These are phyloP conservation scores for Prunella vulgaris DNA, from an alignment of 257 asterid genomes.

Conservation along the genomic window DNA sequence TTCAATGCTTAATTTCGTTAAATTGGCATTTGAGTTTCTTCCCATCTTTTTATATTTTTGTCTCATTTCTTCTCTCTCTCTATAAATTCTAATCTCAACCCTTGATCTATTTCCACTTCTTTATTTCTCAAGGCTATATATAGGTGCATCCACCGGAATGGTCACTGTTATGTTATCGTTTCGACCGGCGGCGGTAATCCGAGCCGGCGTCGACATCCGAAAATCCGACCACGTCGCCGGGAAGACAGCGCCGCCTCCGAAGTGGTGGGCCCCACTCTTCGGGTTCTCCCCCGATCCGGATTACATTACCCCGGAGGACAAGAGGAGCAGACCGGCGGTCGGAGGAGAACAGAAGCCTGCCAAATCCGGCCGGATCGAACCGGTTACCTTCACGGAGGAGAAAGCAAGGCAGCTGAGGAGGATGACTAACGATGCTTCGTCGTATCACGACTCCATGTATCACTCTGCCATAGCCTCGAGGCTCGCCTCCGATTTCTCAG, in stretches of 20 bases:
- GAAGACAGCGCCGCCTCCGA: slow-evolving; percentile 25
- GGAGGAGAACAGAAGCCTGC: not conserved
- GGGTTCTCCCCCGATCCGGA: slow-evolving; percentile 61
- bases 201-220: slow-evolving; percentile 17
- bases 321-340: slow-evolving; percentile 20
- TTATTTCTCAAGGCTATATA: not conserved
- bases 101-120: not conserved
- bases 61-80: no score
- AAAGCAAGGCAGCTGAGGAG: slow-evolving; percentile 60
- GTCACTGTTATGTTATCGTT: slow-evolving; percentile 29
- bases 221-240: slow-evolving; percentile 12
- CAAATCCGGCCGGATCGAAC: slow-evolving; percentile 36
- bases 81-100: not conserved
- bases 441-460: slow-evolving; percentile 60
- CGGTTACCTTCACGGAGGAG: slow-evolving; percentile 59
- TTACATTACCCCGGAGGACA: slow-evolving; percentile 28
- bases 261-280: slow-evolving; percentile 69
- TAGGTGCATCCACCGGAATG: slow-evolving; percentile 15
- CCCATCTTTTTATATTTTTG: no score
- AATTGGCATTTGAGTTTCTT: no score
- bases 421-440: slow-evolving; percentile 44
- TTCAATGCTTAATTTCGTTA: no score
- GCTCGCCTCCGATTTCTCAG: slow-evolving; percentile 63
- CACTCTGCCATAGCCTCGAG: slow-evolving; percentile 78
- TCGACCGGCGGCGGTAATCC: slow-evolving; percentile 25